Percentiles rank a stretch among this genome's conserved stretches.
phyloP scores from a whole-genome alignment of 192 early-diverging fungal genomes.

The Linnemannia exigua region DNA sequence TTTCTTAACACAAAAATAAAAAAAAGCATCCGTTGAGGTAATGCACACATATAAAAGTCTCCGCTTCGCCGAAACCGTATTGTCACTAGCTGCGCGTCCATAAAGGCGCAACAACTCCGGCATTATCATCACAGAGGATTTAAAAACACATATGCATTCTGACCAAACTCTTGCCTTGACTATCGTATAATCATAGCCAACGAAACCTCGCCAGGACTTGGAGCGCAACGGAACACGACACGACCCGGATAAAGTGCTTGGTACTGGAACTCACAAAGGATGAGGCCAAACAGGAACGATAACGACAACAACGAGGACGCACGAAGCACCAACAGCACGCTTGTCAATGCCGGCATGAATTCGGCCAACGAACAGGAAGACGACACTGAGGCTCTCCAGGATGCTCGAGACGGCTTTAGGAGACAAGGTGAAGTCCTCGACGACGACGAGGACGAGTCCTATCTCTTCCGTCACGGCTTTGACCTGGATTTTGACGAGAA shows the following conservation, averaged over 20 bases:
- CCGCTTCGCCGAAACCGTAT: not conserved
- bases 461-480: slow-evolving; percentile 63
- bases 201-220: not conserved
- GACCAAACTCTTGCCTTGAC: not conserved
- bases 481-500: slow-evolving; percentile 65
- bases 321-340: slow-evolving; percentile 67
- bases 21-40: slow-evolving; percentile 5
- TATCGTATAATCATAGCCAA: not conserved
- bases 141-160: not conserved
- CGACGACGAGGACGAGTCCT: slow-evolving; percentile 40
- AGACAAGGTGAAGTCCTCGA: slow-evolving; percentile 35
- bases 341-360: slow-evolving; percentile 63
- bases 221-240: not conserved
- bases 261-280: slow-evolving; percentile 1
- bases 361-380: slow-evolving; percentile 52
- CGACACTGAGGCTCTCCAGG: slow-evolving; percentile 21
- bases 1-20: not conserved
- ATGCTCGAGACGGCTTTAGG: slow-evolving; percentile 23
- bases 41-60: not conserved
- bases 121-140: not conserved
- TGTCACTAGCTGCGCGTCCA: not conserved
- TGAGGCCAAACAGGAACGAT: slow-evolving; percentile 45
- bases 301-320: slow-evolving; percentile 65
- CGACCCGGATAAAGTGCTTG: not conserved
- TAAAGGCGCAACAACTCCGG: not conserved